phyloP scores from a whole-genome alignment of 768 basidiomycete species.

The Pleurotus tuoliensis region DNA sequence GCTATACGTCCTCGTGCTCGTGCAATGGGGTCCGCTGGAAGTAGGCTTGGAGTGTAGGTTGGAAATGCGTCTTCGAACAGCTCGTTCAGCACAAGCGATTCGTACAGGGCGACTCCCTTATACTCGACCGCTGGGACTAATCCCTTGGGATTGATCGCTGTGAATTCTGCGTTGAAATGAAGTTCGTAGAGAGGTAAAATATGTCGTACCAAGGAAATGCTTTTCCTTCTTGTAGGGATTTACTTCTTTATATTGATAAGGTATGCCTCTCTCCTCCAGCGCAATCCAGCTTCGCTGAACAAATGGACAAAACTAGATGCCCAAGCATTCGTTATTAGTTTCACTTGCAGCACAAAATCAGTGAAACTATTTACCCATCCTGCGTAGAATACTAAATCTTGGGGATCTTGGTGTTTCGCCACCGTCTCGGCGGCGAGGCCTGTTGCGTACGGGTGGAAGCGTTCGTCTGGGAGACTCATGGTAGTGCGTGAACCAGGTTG shows the following conservation, averaged over 20 bases:
- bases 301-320: conserved; percentile 49
- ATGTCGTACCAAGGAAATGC: conserved; percentile 43
- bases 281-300: conserved; percentile 64
- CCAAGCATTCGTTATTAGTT: conserved; percentile 7
- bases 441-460: conserved; percentile 59
- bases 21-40: conserved; percentile 47
- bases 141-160: conserved; percentile 64
- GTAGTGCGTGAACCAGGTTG: not conserved
- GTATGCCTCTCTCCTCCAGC: conserved; percentile 61
- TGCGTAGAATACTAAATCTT: conserved; percentile 56
- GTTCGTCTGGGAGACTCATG: conserved; percentile 43
- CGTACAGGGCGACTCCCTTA: conserved; percentile 57
- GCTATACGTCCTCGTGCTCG: conserved; percentile 53
- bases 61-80: conserved; percentile 64
- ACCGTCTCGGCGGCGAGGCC: conserved; percentile 50
- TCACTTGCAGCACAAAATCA: not conserved
- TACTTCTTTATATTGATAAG: conserved; percentile 64
- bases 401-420: conserved; percentile 43
- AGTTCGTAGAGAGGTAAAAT: not conserved
- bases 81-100: conserved; percentile 60
- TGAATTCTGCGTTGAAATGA: not conserved
- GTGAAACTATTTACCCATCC: conserved; percentile 45
- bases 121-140: conserved; percentile 56
- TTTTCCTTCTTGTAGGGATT: conserved; percentile 70
- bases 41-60: conserved; percentile 36